Percentiles rank a stretch among this genome's conserved stretches.
These are phyloP conservation scores for Barbarea vulgaris DNA, from an alignment of 345 rosid species.

Conservation along the genomic window DNA sequence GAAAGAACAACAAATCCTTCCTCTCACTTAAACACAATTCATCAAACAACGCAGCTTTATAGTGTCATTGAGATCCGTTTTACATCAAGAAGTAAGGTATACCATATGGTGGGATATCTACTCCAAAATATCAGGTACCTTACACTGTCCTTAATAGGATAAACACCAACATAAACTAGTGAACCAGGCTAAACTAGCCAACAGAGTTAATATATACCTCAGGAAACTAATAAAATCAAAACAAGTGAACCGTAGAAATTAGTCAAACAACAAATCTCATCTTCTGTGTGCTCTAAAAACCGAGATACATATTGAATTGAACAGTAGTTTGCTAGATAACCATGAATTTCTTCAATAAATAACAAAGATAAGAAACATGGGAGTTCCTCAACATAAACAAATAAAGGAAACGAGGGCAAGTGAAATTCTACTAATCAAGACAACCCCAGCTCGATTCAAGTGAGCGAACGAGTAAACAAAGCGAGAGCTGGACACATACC, in stretches of 20 bases:
- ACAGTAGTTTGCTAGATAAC: not conserved
- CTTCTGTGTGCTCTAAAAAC: not conserved
- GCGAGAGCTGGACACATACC: conserved; percentile 49
- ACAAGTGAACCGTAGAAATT: not conserved
- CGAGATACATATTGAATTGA: conserved; percentile 3
- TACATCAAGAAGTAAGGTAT: not conserved
- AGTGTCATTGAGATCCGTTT: not conserved
- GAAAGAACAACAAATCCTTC: not conserved
- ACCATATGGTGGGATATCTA: not conserved
- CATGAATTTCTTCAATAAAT: conserved; percentile 14
- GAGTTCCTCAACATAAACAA: not conserved
- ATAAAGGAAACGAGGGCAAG: not conserved
- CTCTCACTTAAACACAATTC: conserved; percentile 12
- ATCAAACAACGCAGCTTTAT: not conserved
- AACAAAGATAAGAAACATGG: not conserved
- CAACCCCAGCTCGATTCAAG: conserved; percentile 30
- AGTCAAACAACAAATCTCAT: conserved; percentile 8
- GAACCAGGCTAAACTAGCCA: not conserved
- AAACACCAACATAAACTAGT: not conserved
- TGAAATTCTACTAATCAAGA: conserved; percentile 7
- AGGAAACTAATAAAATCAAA: conserved; percentile 1
- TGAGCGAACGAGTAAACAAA: conserved; percentile 4
- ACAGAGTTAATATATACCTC: not conserved
- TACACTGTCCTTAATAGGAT: not conserved
- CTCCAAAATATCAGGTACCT: not conserved